phyloP scores from a whole-genome alignment of 2,329 filamentous ascomycete species.

The Curvularia hawaiiensis region DNA sequence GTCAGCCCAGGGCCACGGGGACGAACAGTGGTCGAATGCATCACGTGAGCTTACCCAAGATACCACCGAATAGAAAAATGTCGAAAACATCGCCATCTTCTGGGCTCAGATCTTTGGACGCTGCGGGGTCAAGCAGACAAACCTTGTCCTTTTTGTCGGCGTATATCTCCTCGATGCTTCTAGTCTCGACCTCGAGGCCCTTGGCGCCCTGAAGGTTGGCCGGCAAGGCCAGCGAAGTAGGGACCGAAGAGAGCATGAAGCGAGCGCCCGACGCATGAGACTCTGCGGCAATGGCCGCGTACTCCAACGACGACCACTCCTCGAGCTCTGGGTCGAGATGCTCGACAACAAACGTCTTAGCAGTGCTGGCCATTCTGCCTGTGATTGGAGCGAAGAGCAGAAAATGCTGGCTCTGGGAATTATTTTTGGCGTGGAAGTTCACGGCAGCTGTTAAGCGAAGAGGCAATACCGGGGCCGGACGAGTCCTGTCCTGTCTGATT shows the following conservation, averaged over 20 bases:
- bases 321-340: slow-evolving; percentile 95
- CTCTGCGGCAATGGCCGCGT: slow-evolving; percentile 84
- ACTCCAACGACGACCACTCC: slow-evolving; percentile 92
- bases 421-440: slow-evolving; percentile 9
- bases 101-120: slow-evolving; percentile 78
- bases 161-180: slow-evolving; percentile 84
- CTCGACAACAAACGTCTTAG: slow-evolving; percentile 89
- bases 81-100: slow-evolving; percentile 84
- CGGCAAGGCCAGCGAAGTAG: slow-evolving; percentile 65
- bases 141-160: slow-evolving; percentile 73
- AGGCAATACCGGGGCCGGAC: neutral
- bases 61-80: slow-evolving; percentile 93
- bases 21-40: neutral
- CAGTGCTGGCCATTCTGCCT: slow-evolving; percentile 37
- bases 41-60: slow-evolving; percentile 69
- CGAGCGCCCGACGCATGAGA: slow-evolving; percentile 67
- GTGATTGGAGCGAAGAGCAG: slow-evolving; percentile 20
- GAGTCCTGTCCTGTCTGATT: neutral
- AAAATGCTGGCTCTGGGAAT: slow-evolving; percentile 17
- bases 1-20: slow-evolving; percentile 27
- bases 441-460: slow-evolving; percentile 10
- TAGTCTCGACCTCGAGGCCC: slow-evolving; percentile 72
- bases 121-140: slow-evolving; percentile 88
- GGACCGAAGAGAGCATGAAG: slow-evolving; percentile 85
- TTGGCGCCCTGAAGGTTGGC: slow-evolving; percentile 62